phyloP scores from a whole-genome alignment of 345 rosid genomes.

The Lumnitzera racemosa region DNA sequence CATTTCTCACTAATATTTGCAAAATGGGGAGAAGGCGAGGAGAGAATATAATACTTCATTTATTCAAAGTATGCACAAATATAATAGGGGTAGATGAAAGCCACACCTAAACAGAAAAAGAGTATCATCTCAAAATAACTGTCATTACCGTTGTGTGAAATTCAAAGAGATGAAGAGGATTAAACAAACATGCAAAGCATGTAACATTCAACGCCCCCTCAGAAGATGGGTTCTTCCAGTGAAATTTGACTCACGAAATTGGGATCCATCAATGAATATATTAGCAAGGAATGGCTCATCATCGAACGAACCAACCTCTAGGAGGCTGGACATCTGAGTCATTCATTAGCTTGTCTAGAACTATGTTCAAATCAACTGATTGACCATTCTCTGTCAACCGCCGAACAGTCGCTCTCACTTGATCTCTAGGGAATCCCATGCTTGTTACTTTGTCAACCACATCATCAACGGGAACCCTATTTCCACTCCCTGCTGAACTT shows the following conservation, averaged over 20 bases:
- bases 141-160: neutral
- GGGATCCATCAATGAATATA: neutral
- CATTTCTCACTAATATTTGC: too few relatives aligned
- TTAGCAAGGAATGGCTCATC: slow-evolving; percentile 5
- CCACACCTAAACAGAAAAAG: neutral
- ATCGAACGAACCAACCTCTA: slow-evolving; percentile 76
- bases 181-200: slow-evolving; percentile 3
- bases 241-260: neutral
- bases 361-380: slow-evolving; percentile 77
- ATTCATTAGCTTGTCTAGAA: slow-evolving; percentile 90
- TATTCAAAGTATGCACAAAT: slow-evolving; percentile 2
- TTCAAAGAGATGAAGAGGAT: slow-evolving; percentile 1
- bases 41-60: too few relatives aligned
- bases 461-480: slow-evolving; percentile 71
- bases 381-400: slow-evolving; percentile 81
- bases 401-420: slow-evolving; percentile 71
- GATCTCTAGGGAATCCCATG: slow-evolving; percentile 95
- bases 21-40: too few relatives aligned
- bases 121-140: neutral
- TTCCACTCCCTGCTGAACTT: slow-evolving; percentile 56
- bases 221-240: neutral
- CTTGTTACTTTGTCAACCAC: slow-evolving; percentile 68
- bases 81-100: neutral
- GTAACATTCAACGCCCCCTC: neutral
- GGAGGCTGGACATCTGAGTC: slow-evolving; percentile 64